These are phyloP conservation scores for Astrephomene gubernaculifera DNA, from an alignment of 139 green algal genomes.

Conservation along the genomic window DNA sequence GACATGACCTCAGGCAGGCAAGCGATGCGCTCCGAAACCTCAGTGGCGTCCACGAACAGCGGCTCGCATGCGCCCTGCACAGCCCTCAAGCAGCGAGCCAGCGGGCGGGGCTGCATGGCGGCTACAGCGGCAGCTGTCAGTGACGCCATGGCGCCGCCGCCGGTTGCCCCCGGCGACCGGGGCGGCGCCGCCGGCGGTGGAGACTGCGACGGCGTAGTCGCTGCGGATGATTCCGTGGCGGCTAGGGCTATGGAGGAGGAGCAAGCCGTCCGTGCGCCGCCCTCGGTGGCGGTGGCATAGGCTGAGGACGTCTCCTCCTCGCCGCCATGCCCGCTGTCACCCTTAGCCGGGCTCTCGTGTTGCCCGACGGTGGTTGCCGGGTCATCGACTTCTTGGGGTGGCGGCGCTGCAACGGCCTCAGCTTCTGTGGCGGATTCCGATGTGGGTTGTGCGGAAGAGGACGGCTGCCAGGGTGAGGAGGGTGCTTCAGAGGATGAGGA, in stretches of 20 bases:
- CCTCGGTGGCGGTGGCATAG: not conserved
- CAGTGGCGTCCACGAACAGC: slow-evolving; percentile 29
- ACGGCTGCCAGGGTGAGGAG: too few relatives aligned
- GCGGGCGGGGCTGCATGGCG: slow-evolving; percentile 22
- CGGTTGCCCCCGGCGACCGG: not conserved
- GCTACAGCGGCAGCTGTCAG: slow-evolving; percentile 23
- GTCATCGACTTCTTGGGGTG: too few relatives aligned
- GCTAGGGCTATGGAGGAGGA: too few relatives aligned
- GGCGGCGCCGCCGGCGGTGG: not conserved
- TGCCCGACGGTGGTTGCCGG: too few relatives aligned
- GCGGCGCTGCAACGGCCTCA: too few relatives aligned
- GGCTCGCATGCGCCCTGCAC: slow-evolving; percentile 44
- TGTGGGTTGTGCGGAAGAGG: too few relatives aligned
- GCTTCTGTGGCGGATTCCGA: too few relatives aligned
- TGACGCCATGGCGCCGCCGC: not conserved
- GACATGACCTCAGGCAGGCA: slow-evolving; percentile 35
- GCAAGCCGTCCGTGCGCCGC: too few relatives aligned
- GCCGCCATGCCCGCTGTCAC: too few relatives aligned
- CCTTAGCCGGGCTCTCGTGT: too few relatives aligned
- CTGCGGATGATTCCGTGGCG: not conserved
- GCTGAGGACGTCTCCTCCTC: too few relatives aligned
- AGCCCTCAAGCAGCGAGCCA: slow-evolving; percentile 24
- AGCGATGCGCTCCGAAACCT: slow-evolving; percentile 39
- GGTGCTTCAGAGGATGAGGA: too few relatives aligned
- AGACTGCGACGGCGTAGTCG: not conserved